Base-by-base conservation (phyloP, 495 filamentous ascomycete species). In the Penicillium samsonianum region DNA sequence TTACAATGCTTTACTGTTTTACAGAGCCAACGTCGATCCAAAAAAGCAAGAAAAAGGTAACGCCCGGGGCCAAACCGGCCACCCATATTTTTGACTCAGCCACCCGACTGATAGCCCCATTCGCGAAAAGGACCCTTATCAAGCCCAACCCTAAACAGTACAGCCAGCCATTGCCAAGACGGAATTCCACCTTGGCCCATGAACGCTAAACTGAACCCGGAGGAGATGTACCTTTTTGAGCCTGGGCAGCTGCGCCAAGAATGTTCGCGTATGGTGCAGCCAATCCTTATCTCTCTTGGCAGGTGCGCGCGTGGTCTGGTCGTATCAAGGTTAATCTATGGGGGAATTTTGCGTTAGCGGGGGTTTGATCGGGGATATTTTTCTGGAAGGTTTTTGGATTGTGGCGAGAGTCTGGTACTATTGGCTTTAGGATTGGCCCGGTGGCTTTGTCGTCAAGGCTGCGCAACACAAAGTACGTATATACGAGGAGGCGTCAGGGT, bases 201-300 rank as follows among this genome's bases (percentile, higher is more conserved):
- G 26, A 25, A 25, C 31, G 22, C 53, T 55, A 55, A 23, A 3
- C 53, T 38, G 2, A 20, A 47, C 22, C 23, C n/a, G 35, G 50
- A 9, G 1, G 14, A 43, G 23, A 19, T 43, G 37, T n/a, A 30
- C 9, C 10, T 31, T 31, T 43, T 20, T 1, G 53, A 14, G 20
- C 14, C 31, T 38, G 30, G 30, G 30, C 43, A 17, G 16, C 33
- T 23, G 14, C 23, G n/a, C 42, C 31, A 55, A 47, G 42, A 16
- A 22, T 7, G 2, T 14, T 9, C 9, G 4, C 16, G 12, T 7
- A 8, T 20, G 50, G 5, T 35, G 14, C 19, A 14, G 14, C 53
- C 53, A 55, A 55, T 55, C 22, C 20, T 55, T 55, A 55, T 55
- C 30, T 55, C 23, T 37, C 42, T 47, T 47, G 53, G 53, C 41